Percentiles rank a stretch among this genome's conserved stretches.
Conservation (phyloP, 2,329 filamentous ascomycete genomes). For the Botrytis elliptica region DNA sequence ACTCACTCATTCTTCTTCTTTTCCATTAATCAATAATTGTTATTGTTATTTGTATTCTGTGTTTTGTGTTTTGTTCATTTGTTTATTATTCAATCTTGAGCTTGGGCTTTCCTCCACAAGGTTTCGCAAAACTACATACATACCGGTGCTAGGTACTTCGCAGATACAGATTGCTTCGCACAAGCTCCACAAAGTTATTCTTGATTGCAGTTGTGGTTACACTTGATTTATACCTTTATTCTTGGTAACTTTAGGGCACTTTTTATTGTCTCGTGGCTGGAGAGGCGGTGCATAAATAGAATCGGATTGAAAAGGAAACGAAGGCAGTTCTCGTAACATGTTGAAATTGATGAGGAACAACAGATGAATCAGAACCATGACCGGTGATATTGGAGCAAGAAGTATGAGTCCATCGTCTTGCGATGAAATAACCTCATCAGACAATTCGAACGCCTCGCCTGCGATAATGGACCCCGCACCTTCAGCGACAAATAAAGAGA, state of each 20-base stretch:
- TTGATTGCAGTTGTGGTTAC: background rate
- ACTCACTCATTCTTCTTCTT: background rate
- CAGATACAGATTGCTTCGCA: background rate
- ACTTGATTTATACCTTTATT: background rate
- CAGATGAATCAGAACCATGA: constrained; percentile 3
- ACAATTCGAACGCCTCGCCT: constrained; percentile 25
- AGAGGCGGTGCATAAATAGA: background rate
- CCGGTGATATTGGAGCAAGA: constrained; percentile 23
- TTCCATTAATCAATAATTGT: background rate
- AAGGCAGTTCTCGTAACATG: background rate
- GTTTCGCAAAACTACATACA: background rate
- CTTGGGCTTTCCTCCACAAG: background rate
- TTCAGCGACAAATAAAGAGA: constrained; percentile 24
- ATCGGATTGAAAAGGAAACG: background rate
- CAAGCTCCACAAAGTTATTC: background rate
- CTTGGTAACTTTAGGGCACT: background rate
- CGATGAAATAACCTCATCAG: constrained; percentile 4
- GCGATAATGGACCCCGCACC: constrained; percentile 22
- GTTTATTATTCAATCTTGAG: background rate
- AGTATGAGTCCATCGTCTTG: constrained; percentile 18
- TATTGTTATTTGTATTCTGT: background rate
- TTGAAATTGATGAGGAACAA: background rate
- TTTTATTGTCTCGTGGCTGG: background rate
- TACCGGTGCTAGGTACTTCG: background rate
- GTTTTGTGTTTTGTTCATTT: background rate